Conservation (phyloP, 139 green algal genomes). For the Chlamydomonas sphaeroides region DNA sequence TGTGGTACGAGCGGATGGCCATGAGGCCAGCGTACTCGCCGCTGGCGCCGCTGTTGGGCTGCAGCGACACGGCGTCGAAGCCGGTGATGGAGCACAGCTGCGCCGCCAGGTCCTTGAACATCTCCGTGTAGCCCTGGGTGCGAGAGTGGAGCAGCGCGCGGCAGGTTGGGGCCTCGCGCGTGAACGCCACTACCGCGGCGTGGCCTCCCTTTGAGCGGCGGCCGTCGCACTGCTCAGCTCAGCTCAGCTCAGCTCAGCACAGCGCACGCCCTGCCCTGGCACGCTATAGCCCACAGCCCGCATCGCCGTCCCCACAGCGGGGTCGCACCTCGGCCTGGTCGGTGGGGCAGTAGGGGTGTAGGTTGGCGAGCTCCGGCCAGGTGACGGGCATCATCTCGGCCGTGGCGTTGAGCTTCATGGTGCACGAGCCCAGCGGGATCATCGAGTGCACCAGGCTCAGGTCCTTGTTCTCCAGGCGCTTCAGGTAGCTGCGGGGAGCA, state of each 20-base stretch:
- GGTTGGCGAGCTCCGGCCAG: conserved; percentile 95
- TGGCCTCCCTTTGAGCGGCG: too few relatives aligned
- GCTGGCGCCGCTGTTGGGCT: conserved; percentile 96
- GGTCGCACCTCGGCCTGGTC: conserved; percentile 70
- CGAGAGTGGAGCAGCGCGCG: too few relatives aligned
- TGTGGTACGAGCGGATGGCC: conserved; percentile 97
- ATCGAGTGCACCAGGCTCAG: conserved; percentile 96
- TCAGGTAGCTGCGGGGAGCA: conserved; percentile 89
- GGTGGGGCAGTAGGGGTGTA: conserved; percentile 95
- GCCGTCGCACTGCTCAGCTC: too few relatives aligned
- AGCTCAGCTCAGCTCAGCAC: too few relatives aligned
- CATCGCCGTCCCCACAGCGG: background rate
- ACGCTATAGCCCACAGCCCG: too few relatives aligned
- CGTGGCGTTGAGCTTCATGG: conserved; percentile 99
- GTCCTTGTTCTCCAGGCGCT: conserved; percentile 97
- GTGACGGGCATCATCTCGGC: conserved; percentile 99
- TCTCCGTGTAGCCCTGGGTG: conserved; percentile 90
- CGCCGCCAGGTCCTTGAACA: conserved; percentile 93
- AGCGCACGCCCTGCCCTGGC: too few relatives aligned
- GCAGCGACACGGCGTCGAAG: conserved; percentile 97
- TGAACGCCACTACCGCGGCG: too few relatives aligned
- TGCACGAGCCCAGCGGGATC: conserved; percentile 98
- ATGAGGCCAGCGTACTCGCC: conserved; percentile 99
- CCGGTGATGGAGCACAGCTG: conserved; percentile 97
- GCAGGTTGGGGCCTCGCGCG: too few relatives aligned